A percentile compares a stretch with the other conserved stretches of the same genome.
Evolutionary conservation across 2,329 filamentous ascomycete species (phyloP).

Genomic region (Aureobasidium sp.): DNA sequence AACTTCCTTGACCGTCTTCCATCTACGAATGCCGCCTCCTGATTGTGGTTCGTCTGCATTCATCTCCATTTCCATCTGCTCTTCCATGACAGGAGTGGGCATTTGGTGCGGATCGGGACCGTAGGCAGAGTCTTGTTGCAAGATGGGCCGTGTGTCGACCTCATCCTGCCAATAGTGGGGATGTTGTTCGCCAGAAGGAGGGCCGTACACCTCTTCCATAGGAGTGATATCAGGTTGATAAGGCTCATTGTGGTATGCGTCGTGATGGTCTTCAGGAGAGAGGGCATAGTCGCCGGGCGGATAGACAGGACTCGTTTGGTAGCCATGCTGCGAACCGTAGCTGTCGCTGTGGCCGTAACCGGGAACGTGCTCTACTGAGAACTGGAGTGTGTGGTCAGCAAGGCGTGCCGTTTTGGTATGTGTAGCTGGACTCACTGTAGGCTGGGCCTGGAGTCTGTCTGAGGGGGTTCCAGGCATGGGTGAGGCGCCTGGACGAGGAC

Average conservation of each 20-base stretch:
- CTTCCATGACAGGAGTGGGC: constrained; percentile 33
- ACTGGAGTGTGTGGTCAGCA: constrained; percentile 34
- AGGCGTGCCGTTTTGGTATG: neutral
- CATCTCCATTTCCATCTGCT: constrained; percentile 26
- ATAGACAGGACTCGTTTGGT: constrained; percentile 3
- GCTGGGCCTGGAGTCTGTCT: constrained; percentile 74
- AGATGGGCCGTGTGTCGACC: constrained; percentile 66
- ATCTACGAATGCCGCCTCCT: constrained; percentile 63
- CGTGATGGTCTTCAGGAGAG: constrained; percentile 77
- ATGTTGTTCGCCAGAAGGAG: constrained; percentile 21
- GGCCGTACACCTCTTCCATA: constrained; percentile 16
- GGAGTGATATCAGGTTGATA: constrained; percentile 55
- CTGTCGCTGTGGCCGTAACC: constrained; percentile 54
- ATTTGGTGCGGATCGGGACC: constrained; percentile 48
- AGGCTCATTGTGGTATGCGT: constrained; percentile 75
- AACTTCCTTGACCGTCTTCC: constrained; percentile 99
- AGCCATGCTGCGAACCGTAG: constrained; percentile 43
- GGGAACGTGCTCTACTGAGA: constrained; percentile 60
- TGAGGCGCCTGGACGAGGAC: constrained; percentile 32
- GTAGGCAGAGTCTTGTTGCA: constrained; percentile 53
- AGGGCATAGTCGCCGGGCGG: constrained; percentile 58
- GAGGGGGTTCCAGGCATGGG: constrained; percentile 44
- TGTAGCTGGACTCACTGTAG: constrained; percentile 55
- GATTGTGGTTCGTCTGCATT: constrained; percentile 39
- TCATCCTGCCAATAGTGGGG: constrained; percentile 53